Evolutionary conservation across 2,329 filamentous ascomycete genomes (phyloP), one percentile per base, ranked within the genome.

Genomic region (Botrytis tulipae): DNA sequence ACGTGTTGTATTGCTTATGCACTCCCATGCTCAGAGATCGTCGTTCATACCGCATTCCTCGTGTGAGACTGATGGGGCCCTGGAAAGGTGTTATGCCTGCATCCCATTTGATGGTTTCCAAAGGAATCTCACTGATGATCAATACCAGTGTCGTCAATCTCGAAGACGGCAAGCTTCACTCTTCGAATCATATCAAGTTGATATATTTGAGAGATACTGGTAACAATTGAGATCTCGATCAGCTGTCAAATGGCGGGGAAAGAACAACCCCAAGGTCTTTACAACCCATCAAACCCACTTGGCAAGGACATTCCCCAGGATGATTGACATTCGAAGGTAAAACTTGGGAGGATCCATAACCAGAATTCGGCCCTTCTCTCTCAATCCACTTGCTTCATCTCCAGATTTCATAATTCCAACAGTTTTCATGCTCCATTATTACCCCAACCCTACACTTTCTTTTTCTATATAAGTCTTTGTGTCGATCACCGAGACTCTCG

Each of bases 381-480:
- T 18, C 65, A 57, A 35, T 42, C 65, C 65, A 68, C 65, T 57
- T 68, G 65, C 35, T 57, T 40, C 9, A 40, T 54, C 46, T 68
- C 66, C 48, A 69, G 48, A 57, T 69, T 69, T 10, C 66, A 57
- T 32, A 57, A 42, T 42, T 69, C 66, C 48, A 69, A 57, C 66
- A 14, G 35, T 69, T 57, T n/a, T 57, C 48, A 10, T 69, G 37
- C 66, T 69, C 66, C 66, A 69, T 69, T 35, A 42, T 69, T 69
- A 57, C 35, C 66, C 66, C 48, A 57, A 14, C 48, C 18, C 48
- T 57, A 42, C 48, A 42, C 29, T 57, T 20, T 12, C 40, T 42
- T 57, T 42, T 40, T 57, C 66, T 57, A 69, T 69, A 69, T 69
- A 69, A 69, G 66, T 32, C 48, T 69, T 68, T 68, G 65, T 54